Base-by-base conservation (phyloP, 805 yeast species). In the Metschnikowia cubensis region DNA sequence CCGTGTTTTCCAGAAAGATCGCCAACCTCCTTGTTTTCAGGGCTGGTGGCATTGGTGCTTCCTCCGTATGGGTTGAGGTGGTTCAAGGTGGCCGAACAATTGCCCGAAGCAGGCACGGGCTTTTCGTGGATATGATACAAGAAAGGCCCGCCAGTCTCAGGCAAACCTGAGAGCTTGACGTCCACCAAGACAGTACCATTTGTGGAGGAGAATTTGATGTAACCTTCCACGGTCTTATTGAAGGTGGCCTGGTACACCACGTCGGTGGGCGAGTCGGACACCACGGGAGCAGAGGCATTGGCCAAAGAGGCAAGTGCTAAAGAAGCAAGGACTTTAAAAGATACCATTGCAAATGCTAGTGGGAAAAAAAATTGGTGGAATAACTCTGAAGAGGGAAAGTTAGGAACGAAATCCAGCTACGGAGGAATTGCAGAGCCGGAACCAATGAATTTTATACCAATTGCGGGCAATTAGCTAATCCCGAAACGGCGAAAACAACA, bases 1-100 rank as follows among this genome's bases (percentile, higher is more conserved):
- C 77, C 76, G 56, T 70, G 71, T 56, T 66, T 70, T 22, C 74
- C 75, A 7, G 73, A 56, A 50, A 72, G 71, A 55, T 72, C 75
- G 39, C 76, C 74, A 35, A 63, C 64, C 57, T 71, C 71, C 50
- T 53, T 53, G 14, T 54, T 61, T 6, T 63, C 62, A 6, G 58
- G 45, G 18, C 56, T 50, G 21, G 69, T 53, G 15, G 68, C 60
- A 36, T 55, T 61, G 13, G 49, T 54, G 15, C 55, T 50, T 29
- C 76, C 77, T 49, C 60, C 56, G 63, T 61, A 72, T 15, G 77
- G 76, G 58, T 73, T 66, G 53, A 73, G 67, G 60, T 68, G 73
- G 22, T 50, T 63, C 39, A 49, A 50, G 14, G 77, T 69, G 38
- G 65, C 75, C n/a, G 64, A 58, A 48, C 67, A 63, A 51, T 52